Evolutionary conservation across 2,329 filamentous ascomycete genomes (phyloP), one percentile per base, ranked within the genome.

Genomic region (Kalaharituber pfeilii): DNA sequence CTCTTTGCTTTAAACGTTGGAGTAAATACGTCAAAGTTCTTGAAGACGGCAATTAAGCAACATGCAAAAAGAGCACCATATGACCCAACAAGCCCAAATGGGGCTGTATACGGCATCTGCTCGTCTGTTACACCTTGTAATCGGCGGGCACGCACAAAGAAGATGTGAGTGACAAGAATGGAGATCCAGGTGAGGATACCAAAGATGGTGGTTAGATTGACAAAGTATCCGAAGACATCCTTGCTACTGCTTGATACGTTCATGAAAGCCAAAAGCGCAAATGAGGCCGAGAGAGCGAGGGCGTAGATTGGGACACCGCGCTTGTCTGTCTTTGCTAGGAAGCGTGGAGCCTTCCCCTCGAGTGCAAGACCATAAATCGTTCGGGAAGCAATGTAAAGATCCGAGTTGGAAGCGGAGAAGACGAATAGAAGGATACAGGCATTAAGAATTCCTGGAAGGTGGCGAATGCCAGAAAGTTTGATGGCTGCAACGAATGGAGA

Each of bases 401-500:
- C 82, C 1, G 80, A 84, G 72, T 87, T 87, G 59, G 81, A 76
- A 13, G 83, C 83, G 11, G 79, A 82, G 68, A 87, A 84, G 62
- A 85, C 82, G 65, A 86, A 86, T 59, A 86, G 66, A 57, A 84
- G 70, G 60, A 87, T 86, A 63, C 80, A 83, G 28, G 71, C 83
- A 68, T 87, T 87, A 65, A 87, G 69, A 64, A 86, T 77, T 62
- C 79, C 74, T 2, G 81, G 77, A 8, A 87, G 72, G 20, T 70
- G 67, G 2, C 73, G 68, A 65, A 87, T 82, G 15, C 76, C 72
- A 1, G 81, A 80, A 18, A 81, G 62, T 58, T 71, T 68, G 66
- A 86, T 82, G 29, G 83, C 84, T 9, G 84, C 80, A 53, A 87
- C 84, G 64, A 87, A 88, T 3, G 84, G 84, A 2, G 79, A 82